phyloP scores from a whole-genome alignment of 225 moss, liverwort and hornwort genomes.

The Pseudisothecium myosuroides region DNA sequence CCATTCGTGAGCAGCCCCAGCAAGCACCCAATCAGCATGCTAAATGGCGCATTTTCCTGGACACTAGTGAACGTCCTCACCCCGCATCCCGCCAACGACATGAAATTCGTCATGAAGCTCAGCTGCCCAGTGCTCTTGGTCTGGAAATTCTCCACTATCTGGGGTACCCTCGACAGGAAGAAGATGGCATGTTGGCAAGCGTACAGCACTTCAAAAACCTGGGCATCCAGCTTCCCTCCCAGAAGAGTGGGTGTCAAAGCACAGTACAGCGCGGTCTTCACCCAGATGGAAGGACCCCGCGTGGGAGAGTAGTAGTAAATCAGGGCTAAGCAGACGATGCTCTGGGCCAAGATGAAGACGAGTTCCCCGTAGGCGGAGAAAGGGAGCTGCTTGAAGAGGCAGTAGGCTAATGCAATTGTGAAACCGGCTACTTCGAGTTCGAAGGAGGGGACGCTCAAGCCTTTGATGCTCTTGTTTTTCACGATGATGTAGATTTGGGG shows the following conservation, averaged over 20 bases:
- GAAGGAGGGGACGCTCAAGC: conserved; percentile 70
- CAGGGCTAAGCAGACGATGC: conserved; percentile 38
- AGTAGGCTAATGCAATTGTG: conserved; percentile 77
- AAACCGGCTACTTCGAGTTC: conserved; percentile 88
- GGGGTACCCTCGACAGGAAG: conserved; percentile 61
- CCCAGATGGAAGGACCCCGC: conserved; percentile 32
- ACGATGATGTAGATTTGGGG: conserved; percentile 83
- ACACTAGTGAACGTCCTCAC: conserved; percentile 72
- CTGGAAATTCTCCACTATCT: conserved; percentile 69
- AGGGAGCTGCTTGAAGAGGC: conserved; percentile 64
- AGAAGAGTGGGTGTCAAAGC: conserved; percentile 62
- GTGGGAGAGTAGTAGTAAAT: conserved; percentile 68
- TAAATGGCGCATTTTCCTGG: conserved; percentile 69
- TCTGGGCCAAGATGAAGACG: conserved; percentile 74
- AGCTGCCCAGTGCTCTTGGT: conserved; percentile 82
- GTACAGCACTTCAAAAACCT: conserved; percentile 58
- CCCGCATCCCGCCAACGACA: conserved; percentile 56
- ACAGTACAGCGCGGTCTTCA: conserved; percentile 76
- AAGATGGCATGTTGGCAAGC: conserved; percentile 77
- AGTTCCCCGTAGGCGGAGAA: conserved; percentile 89
- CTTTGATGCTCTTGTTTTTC: conserved; percentile 75
- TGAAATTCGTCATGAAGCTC: conserved; percentile 66
- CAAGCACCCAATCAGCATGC: conserved; percentile 65
- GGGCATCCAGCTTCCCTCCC: conserved; percentile 51
- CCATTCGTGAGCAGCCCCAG: conserved; percentile 73